These are phyloP conservation scores for Citrus glauca DNA, from an alignment of 345 rosid genomes.

Conservation along the genomic window DNA sequence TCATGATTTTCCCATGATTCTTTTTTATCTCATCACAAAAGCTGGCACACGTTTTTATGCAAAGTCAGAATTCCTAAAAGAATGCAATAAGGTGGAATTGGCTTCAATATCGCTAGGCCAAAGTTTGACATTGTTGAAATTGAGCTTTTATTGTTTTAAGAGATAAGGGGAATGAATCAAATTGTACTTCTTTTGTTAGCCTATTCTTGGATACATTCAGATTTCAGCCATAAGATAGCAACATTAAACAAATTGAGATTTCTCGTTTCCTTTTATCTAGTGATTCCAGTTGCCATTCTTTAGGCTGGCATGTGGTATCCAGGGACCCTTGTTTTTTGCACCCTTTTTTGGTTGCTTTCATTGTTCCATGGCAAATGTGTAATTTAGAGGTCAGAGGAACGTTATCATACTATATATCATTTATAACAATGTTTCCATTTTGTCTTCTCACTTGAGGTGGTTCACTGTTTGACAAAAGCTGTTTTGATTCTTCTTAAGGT, in stretches of 20 bases:
- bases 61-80: not conserved
- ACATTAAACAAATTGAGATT: not conserved
- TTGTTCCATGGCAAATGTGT: not conserved
- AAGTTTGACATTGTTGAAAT: not conserved
- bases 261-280: not conserved
- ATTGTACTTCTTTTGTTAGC: not conserved
- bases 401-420: not conserved
- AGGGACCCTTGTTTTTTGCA: not conserved
- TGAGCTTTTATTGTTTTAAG: not conserved
- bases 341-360: not conserved
- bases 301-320: not conserved
- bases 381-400: not conserved
- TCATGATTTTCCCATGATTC: not conserved
- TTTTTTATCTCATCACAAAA: not conserved
- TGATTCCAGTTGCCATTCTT: not conserved
- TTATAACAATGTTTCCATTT: not conserved
- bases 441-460: not conserved
- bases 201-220: not conserved
- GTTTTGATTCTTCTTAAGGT: constrained; percentile 27
- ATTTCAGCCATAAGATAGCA: not conserved
- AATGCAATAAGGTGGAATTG: not conserved
- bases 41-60: not conserved
- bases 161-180: not conserved
- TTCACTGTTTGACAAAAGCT: not conserved
- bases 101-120: not conserved